Conservation (phyloP, 371 early-diverging fungal genomes). For the Mortierella sp. region DNA sequence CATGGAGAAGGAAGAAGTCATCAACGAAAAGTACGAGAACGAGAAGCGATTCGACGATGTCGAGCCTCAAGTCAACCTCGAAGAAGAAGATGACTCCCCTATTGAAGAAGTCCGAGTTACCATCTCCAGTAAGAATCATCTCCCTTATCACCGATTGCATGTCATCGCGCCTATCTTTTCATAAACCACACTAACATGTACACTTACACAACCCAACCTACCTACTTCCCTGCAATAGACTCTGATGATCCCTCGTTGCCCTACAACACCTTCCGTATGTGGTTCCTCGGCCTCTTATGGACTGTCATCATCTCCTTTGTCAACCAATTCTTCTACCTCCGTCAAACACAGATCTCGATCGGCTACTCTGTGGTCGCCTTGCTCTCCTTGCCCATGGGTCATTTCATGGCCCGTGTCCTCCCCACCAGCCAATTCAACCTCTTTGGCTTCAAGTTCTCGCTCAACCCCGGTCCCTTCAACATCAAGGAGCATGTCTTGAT, state of each 20-base stretch:
- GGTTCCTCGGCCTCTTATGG: conserved; percentile 77
- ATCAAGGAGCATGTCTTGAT: conserved; percentile 91
- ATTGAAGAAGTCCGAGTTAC: conserved; percentile 80
- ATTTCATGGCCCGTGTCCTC: conserved; percentile 70
- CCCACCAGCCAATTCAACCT: conserved; percentile 59
- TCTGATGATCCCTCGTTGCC: conserved; percentile 79
- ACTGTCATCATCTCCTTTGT: conserved; percentile 69
- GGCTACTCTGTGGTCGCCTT: conserved; percentile 71
- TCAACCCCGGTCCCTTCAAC: conserved; percentile 90
- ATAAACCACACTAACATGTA: background rate
- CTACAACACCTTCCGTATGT: conserved; percentile 83
- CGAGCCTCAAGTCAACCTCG: conserved; percentile 22
- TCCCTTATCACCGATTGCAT: background rate
- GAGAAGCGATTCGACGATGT: conserved; percentile 13
- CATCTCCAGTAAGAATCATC: conserved; percentile 64
- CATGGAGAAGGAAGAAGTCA: conserved; percentile 49
- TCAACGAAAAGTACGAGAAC: conserved; percentile 29
- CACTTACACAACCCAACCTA: background rate
- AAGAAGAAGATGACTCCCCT: conserved; percentile 76
- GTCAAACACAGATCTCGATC: conserved; percentile 70
- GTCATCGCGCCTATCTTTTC: background rate
- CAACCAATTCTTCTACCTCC: conserved; percentile 86
- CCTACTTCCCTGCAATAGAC: conserved; percentile 31
- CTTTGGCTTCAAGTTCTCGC: conserved; percentile 61
- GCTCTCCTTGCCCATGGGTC: conserved; percentile 75